Evolutionary conservation across 345 rosid species (phyloP), one percentile per base, ranked within the genome.

Genomic region (Carallia pectinifolia): DNA sequence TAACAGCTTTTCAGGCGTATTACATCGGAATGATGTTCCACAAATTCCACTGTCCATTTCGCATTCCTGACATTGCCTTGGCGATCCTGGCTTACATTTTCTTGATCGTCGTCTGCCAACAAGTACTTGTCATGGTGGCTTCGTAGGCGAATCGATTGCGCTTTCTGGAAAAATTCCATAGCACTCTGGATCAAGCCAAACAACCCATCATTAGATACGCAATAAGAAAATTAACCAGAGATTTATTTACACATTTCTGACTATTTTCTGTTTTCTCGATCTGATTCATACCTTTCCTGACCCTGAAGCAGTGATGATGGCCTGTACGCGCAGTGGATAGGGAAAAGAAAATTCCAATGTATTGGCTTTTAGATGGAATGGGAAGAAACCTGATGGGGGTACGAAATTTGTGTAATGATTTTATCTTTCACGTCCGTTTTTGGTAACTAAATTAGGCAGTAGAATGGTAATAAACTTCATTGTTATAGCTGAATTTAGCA

Each of bases 61-160:
- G 96, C 90, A 34, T 84, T 88, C 81, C 64, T 70, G 58, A 65
- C 9, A 0, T 79, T 30, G 1, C 99, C 97, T 0, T 83, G 74
- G 12, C 97, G 86, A 33, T 90, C 97, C 69, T 94, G 97, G 74
- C 47, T 76, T 18, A 92, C 90, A 4, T 78, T 62, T 17, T 86
- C 96, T 76, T 89, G 73, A 4, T 94, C 93, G 0, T 83, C 88
- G 0, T 87, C 96, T 0, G 97, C 99, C 38, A 82, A 27, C 9
- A 94, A 81, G 69, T 86, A 94, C 83, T 94, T 92, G 80, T 89
- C 93, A 0, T 92, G 97, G 85, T 92, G 87, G 85, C 99, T 92
- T 23, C 86, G 85, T 5, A 94, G 84, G n/a, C 97, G 93, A 47
- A 94, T 85, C 3, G 70, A 34, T 52, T 63, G 62, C 6, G 72